Conservation (phyloP, 176 grass and related monocot genomes). For the Bolboschoenus planiculmis region DNA sequence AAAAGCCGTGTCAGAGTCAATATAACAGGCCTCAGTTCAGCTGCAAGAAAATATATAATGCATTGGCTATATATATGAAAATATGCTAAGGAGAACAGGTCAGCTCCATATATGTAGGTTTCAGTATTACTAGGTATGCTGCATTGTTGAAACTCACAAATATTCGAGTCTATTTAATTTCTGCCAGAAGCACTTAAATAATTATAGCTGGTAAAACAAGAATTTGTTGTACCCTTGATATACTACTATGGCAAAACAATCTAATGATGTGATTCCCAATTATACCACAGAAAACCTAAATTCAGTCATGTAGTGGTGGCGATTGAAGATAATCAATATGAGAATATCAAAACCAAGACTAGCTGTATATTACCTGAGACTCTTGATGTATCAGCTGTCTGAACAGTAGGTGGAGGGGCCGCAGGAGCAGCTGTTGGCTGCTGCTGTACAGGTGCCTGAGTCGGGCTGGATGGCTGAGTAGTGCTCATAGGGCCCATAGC, state of each 20-base stretch:
- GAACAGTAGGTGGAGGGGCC: slow-evolving; percentile 71
- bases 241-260: neutral
- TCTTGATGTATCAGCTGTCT: slow-evolving; percentile 90
- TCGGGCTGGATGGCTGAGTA: slow-evolving; percentile 81
- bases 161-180: neutral
- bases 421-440: slow-evolving; percentile 41
- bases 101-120: neutral
- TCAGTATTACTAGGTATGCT: neutral
- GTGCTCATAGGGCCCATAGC: slow-evolving; percentile 46
- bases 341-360: neutral
- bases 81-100: neutral
- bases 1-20: slow-evolving; percentile 68
- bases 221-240: neutral
- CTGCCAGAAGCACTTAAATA: neutral
- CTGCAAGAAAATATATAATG: slow-evolving; percentile 39
- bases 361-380: slow-evolving; percentile 55
- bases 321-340: neutral
- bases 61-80: neutral
- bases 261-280: neutral
- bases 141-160: neutral
- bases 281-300: neutral
- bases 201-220: neutral
- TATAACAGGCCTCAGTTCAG: slow-evolving; percentile 77
- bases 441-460: slow-evolving; percentile 32
- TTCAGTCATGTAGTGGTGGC: too few species aligned